phyloP scores from a whole-genome alignment of 495 filamentous ascomycete genomes.

The Neurospora sp. region DNA sequence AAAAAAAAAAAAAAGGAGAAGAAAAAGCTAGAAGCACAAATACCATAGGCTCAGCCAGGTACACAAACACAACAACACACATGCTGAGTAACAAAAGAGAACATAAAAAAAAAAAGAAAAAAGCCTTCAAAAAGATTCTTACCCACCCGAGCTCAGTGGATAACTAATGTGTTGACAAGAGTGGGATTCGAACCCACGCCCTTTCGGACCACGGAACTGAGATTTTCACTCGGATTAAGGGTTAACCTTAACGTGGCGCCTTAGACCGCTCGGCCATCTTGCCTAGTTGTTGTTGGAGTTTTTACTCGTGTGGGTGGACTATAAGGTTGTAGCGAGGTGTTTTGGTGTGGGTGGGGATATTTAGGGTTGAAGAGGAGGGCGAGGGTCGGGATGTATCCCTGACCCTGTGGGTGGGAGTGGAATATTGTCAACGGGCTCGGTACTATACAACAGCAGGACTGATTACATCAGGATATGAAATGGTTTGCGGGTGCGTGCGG shows the following conservation, averaged over 20 bases:
- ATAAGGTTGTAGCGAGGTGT: background rate
- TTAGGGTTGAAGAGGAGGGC: background rate
- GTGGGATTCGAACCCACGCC: slow-evolving; percentile 30
- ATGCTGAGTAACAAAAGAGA: background rate
- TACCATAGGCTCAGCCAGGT: no score
- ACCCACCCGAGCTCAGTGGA: background rate
- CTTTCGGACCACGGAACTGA: slow-evolving; percentile 21
- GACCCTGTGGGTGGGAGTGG: background rate
- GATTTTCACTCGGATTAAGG: background rate
- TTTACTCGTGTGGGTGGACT: background rate
- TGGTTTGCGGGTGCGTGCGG: background rate
- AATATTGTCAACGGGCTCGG: background rate
- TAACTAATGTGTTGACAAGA: slow-evolving; percentile 10
- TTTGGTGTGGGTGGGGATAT: background rate
- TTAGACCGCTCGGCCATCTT: background rate
- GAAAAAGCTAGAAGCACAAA: no score
- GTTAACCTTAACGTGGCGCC: background rate
- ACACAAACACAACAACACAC: no score
- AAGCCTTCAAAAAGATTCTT: no score
- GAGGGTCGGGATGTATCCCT: background rate
- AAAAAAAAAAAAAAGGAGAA: no score
- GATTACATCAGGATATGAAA: background rate
- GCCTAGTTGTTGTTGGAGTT: background rate
- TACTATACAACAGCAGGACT: background rate
- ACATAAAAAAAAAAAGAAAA: background rate